phyloP scores from a whole-genome alignment of 2,329 filamentous ascomycete species.

The Clonostachys sp. region DNA sequence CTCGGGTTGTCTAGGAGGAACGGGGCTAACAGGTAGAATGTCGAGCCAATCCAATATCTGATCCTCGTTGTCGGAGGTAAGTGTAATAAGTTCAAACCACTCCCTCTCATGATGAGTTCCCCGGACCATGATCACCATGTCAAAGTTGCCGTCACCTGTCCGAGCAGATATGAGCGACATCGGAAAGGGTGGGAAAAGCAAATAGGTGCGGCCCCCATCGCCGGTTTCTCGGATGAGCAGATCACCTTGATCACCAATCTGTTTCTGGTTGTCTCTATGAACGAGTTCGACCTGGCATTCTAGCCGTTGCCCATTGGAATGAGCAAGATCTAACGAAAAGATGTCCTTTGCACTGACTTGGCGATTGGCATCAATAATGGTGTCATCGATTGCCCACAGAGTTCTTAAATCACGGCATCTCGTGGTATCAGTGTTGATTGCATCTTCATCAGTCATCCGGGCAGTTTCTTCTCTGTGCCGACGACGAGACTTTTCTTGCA shows the following conservation, averaged over 20 bases:
- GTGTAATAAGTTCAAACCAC: conserved; percentile 82
- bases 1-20: conserved; percentile 37
- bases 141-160: conserved; percentile 62
- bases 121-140: conserved; percentile 84
- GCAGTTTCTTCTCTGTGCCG: conserved; percentile 62
- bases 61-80: conserved; percentile 71
- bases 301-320: conserved; percentile 86
- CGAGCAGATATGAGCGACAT: conserved; percentile 73
- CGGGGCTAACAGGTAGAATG: conserved; percentile 57
- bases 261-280: conserved; percentile 73
- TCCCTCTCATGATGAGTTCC: conserved; percentile 59
- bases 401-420: conserved; percentile 76
- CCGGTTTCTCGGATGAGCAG: conserved; percentile 92
- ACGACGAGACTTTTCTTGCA: conserved; percentile 74
- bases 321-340: conserved; percentile 79
- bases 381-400: conserved; percentile 63
- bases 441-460: conserved; percentile 77
- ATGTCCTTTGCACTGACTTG: conserved; percentile 87
- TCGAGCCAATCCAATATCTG: conserved; percentile 82
- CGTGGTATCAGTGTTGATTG: conserved; percentile 75
- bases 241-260: conserved; percentile 67
- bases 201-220: conserved; percentile 64
- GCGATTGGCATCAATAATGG: conserved; percentile 69
- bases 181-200: conserved; percentile 88
- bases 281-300: conserved; percentile 87